phyloP scores from a whole-genome alignment of 805 yeast species.

The Wickerhamiella allomyrinae region DNA sequence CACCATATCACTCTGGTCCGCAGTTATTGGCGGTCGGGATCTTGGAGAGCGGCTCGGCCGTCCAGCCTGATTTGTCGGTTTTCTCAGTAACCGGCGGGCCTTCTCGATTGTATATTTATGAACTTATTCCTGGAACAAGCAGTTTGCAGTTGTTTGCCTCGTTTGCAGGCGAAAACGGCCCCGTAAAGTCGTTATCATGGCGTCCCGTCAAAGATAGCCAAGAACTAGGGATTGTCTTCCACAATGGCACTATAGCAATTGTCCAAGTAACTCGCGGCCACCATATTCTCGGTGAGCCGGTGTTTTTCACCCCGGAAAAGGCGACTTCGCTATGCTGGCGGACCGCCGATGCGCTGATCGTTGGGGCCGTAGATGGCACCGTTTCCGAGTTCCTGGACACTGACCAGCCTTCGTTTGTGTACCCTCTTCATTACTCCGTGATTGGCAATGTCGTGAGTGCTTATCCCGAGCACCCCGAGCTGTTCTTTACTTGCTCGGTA shows the following conservation, averaged over 20 bases:
- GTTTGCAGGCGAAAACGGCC: conserved; percentile 23
- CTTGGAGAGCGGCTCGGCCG: conserved; percentile 24
- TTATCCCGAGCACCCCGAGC: conserved; percentile 25
- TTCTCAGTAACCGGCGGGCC: background rate
- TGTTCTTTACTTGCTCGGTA: conserved; percentile 26
- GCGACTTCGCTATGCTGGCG: conserved; percentile 39
- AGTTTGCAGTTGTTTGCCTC: conserved; percentile 25
- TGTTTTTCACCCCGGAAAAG: conserved; percentile 16
- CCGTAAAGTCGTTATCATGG: conserved; percentile 16
- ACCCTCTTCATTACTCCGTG: conserved; percentile 28
- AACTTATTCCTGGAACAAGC: background rate
- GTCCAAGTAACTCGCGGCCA: conserved; percentile 25
- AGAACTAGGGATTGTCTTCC: conserved; percentile 37
- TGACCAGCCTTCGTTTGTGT: conserved; percentile 26
- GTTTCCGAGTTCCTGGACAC: conserved; percentile 37
- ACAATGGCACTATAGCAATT: conserved; percentile 44
- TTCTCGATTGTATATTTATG: background rate
- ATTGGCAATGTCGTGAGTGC: conserved; percentile 27
- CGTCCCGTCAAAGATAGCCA: conserved; percentile 26
- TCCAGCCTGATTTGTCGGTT: background rate
- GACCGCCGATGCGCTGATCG: conserved; percentile 31
- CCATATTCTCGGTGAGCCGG: conserved; percentile 12
- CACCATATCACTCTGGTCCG: conserved; percentile 16
- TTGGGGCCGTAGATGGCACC: conserved; percentile 46
- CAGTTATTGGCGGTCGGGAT: conserved; percentile 40